Base-by-base conservation (phyloP, 2,329 filamentous ascomycete genomes). In the Lasiodiplodia sp. region DNA sequence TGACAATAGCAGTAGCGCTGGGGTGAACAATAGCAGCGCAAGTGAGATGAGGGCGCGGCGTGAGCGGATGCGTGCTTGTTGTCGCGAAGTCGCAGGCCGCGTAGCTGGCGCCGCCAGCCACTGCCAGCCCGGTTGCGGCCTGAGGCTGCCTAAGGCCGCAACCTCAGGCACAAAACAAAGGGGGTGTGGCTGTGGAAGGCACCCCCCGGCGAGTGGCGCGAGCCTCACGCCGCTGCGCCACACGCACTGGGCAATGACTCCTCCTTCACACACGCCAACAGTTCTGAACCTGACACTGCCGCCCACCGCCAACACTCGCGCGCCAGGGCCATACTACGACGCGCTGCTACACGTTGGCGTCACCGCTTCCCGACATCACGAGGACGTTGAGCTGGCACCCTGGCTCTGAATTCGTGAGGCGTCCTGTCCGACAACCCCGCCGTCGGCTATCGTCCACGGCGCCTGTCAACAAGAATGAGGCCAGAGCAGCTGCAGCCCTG, bases 401-500 rank as follows among this genome's bases (percentile, higher is more conserved):
- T 38, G 23, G 60, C 47, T 38, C 60, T 21, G 21, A 21, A 10
- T 64, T 34, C 47, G 60, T 52, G 60, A 64, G 60, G 60, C 60
- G 58, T 63, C 40, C 58, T 63, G 58, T 63, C 58, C 44, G 44
- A 64, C 47, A 52, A 31, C 47, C 60, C 60, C 47, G 44, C 60
- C 60, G 47, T 52, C 60, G 60, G 60, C 60, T 64, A 64, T 64
- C 60, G 37, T 12, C 47, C 12, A 23, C 47, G 47, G 60, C 60
- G 40, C 58, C 44, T 47, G 18, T 64, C 60, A 52, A 64, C 60
- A 37, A 34, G 25, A 49, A 31, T 52, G 60, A 52, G 60, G 60
- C 60, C 60, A 64, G 60, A 64, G 60, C 60, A 64, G 44, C 60
- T 52, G 60, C 60, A 64, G 60, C 60, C 47, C 60, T 64, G 60